Base-by-base conservation (phyloP, 2,329 filamentous ascomycete genomes). In the Metarhizium album region DNA sequence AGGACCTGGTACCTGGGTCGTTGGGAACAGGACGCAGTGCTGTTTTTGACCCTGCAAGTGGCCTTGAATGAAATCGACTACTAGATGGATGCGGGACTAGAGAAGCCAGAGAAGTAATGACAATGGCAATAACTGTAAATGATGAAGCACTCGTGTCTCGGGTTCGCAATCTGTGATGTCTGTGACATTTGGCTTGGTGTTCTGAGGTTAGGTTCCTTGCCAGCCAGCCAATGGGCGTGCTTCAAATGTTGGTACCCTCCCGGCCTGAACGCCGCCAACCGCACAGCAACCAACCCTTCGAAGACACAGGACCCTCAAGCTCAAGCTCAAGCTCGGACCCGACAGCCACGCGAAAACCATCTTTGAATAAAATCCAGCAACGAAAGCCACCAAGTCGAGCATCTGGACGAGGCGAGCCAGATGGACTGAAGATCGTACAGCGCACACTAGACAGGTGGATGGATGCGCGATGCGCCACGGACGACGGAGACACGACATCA, bases 401-500 rank as follows among this genome's bases (percentile, higher is more conserved):
- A 9, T 14, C 40, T 16, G 22, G 20, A 4, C 11, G 43, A 37
- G 20, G 43, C 47, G 40, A 14, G 3, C 4, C 16, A 52, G 20
- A 49, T 46, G 29, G 42, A 31, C 22, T 45, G 46, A 48, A 18
- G 16, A 18, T 31, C 9, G 13, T 27, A 22, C 24, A 20, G 31
- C 18, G 14, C 23, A 13, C 13, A 24, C 40, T 23, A 42, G 33
- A 49, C 35, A 8, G 49, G 45, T 29, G 46, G 45, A 49, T 9
- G 27, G 6, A 29, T 51, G 49, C 53, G 53, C 50, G 45, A 59
- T 59, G 55, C 53, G 49, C 53, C 43, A 45, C 48, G 42, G 18
- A 42, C 22, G 43, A 49, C 46, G 35, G 38, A 48, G 46, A 20
- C 27, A n/a, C 48, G 47, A 51, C 45, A 46, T 37, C 47, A 49